These are phyloP conservation scores for Trichophyton equinum DNA, from an alignment of 2,329 filamentous ascomycete species.

Conservation along the genomic window DNA sequence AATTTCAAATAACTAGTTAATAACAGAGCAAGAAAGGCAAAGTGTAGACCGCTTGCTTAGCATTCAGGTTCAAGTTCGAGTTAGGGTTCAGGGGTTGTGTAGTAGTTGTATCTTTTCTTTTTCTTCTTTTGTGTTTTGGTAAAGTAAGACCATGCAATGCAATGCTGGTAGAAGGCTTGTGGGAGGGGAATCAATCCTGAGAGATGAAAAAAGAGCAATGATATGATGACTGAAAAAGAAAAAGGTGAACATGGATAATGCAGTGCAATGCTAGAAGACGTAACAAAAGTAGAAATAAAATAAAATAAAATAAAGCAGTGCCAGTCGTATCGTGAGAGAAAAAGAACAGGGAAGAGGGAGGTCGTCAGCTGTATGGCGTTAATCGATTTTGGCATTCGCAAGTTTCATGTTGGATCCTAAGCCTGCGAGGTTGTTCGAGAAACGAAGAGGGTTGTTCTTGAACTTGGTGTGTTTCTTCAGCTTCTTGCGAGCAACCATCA, in stretches of 20 bases:
- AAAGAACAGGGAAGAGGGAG: too few species aligned
- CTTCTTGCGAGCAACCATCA: constrained; percentile 93
- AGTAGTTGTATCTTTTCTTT: not conserved
- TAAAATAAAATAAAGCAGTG: not conserved
- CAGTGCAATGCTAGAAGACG: not conserved
- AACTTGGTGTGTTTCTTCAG: constrained; percentile 77
- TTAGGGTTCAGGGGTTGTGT: not conserved
- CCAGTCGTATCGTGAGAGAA: not conserved
- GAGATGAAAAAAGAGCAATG: not conserved
- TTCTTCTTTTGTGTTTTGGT: not conserved
- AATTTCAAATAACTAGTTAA: not conserved
- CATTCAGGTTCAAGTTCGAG: not conserved
- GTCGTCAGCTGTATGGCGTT: constrained; percentile 5
- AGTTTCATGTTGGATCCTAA: constrained; percentile 44
- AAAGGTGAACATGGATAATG: not conserved
- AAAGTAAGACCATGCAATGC: not conserved
- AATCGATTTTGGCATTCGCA: constrained; percentile 65
- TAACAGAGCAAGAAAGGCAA: not conserved
- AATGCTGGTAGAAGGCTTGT: not conserved
- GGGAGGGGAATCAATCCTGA: not conserved
- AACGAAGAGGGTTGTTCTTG: constrained; percentile 55
- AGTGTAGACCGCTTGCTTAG: not conserved
- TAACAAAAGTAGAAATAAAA: not conserved
- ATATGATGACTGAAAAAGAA: not conserved
- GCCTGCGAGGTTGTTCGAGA: constrained; percentile 70